Evolutionary conservation across 768 basidiomycete species (phyloP).

Genomic region (Galerina sulciceps): DNA sequence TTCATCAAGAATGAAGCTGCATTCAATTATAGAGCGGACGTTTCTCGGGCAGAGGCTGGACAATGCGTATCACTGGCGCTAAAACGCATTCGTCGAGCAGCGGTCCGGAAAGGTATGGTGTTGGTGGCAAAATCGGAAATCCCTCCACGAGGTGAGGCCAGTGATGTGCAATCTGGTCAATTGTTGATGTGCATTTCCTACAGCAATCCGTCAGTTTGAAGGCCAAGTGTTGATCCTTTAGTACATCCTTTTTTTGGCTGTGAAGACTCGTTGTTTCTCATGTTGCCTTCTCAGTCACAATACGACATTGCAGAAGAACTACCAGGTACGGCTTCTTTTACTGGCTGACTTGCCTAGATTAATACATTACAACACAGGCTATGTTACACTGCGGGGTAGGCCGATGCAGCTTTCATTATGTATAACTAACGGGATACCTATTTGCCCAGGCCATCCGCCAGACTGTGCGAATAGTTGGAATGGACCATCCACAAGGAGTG

Average conservation of each 20-base stretch:
- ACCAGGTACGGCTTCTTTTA: conserved; percentile 63
- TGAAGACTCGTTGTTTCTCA: conserved; percentile 6
- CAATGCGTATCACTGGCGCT: conserved; percentile 94
- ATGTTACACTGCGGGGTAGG: conserved; percentile 92
- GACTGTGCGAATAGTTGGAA: conserved; percentile 87
- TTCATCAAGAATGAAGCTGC: neutral
- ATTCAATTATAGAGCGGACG: conserved; percentile 61
- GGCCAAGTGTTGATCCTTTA: conserved; percentile 94
- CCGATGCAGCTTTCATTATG: neutral
- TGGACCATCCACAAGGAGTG: conserved; percentile 89
- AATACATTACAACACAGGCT: conserved; percentile 46
- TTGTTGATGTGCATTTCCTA: neutral
- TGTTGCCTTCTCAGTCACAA: conserved; percentile 62
- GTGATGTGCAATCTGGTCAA: neutral
- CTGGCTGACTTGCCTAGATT: neutral
- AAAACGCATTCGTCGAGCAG: conserved; percentile 81
- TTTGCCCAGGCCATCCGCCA: conserved; percentile 78
- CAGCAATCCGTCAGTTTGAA: conserved; percentile 86
- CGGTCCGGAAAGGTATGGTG: conserved; percentile 95
- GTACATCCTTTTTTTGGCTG: conserved; percentile 45
- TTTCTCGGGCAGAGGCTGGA: conserved; percentile 88
- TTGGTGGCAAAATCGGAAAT: conserved; percentile 79
- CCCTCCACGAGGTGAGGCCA: conserved; percentile 64
- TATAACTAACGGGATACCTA: conserved; percentile 6
- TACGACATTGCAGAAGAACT: conserved; percentile 90